phyloP scores from a whole-genome alignment of 2,329 filamentous ascomycete species.

The Phoma sp. region DNA sequence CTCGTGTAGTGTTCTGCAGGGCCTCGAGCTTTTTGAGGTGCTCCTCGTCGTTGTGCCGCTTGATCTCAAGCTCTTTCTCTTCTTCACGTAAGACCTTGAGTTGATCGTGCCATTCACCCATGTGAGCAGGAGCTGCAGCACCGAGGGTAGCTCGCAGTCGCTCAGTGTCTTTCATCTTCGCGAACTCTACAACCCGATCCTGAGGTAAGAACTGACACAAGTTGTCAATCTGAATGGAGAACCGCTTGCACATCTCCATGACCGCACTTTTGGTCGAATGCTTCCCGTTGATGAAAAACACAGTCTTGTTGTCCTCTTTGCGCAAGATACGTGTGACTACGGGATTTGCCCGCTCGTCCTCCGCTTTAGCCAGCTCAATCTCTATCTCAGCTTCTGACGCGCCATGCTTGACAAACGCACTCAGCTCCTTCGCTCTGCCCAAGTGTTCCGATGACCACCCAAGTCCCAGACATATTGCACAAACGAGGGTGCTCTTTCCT shows the following conservation, averaged over 20 bases:
- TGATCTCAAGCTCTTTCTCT: conserved; percentile 68
- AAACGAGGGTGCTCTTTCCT: conserved; percentile 95
- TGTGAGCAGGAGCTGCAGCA: conserved; percentile 81
- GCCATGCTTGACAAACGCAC: conserved; percentile 94
- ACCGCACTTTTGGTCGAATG: conserved; percentile 67
- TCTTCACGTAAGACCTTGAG: conserved; percentile 73
- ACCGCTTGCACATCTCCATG: conserved; percentile 68
- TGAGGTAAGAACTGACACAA: conserved; percentile 96
- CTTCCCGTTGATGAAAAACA: conserved; percentile 78
- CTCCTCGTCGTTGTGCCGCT: conserved; percentile 65
- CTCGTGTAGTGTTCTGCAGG: conserved; percentile 75
- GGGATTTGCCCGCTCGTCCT: conserved; percentile 66
- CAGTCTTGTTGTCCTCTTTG: conserved; percentile 78
- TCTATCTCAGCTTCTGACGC: conserved; percentile 79
- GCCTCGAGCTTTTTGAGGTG: conserved; percentile 70
- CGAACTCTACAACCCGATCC: conserved; percentile 94
- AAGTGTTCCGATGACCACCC: conserved; percentile 74
- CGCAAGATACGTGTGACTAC: conserved; percentile 78
- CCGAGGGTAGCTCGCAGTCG: conserved; percentile 85
- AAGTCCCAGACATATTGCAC: conserved; percentile 91
- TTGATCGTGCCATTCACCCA: conserved; percentile 77
- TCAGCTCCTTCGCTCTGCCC: conserved; percentile 81
- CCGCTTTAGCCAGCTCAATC: conserved; percentile 78
- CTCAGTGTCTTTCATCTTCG: conserved; percentile 79
- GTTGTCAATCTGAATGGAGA: conserved; percentile 96